Percentiles rank a stretch among this genome's conserved stretches.
Conservation (phyloP, 1,284 basidiomycete species). For the Ganoderma lucidum region DNA sequence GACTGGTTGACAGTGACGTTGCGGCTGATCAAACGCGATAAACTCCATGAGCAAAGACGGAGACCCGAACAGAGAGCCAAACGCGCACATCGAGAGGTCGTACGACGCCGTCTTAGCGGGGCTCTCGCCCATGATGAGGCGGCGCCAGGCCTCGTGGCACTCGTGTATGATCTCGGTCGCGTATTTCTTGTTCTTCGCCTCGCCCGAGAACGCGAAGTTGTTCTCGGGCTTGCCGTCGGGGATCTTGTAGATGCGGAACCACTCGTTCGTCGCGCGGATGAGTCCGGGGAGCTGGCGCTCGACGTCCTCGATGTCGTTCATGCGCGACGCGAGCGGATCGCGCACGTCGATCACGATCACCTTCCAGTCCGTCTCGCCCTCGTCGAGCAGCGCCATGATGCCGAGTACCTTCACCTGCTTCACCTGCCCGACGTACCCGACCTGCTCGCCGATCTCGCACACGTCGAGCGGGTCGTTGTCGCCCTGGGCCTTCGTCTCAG, state of each 20-base stretch:
- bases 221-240: slow-evolving; percentile 99
- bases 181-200: slow-evolving; percentile 99
- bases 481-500: slow-evolving; percentile 99
- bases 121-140: slow-evolving; percentile 85
- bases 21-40: slow-evolving; percentile 53
- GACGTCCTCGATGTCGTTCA: slow-evolving; percentile 99
- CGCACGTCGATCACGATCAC: slow-evolving; percentile 97
- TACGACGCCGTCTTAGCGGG: slow-evolving; percentile 75
- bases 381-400: slow-evolving; percentile 99
- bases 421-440: slow-evolving; percentile 97
- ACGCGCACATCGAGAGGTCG: slow-evolving; percentile 82
- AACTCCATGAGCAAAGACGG: background rate
- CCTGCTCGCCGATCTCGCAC: slow-evolving; percentile 99
- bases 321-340: slow-evolving; percentile 94
- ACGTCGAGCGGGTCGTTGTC: slow-evolving; percentile 99
- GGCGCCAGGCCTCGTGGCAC: slow-evolving; percentile 99
- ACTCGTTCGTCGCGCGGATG: slow-evolving; percentile 96
- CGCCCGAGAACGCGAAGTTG: slow-evolving; percentile 98
- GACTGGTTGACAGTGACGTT: slow-evolving; percentile 80
- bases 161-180: slow-evolving; percentile 99
- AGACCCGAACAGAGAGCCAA: background rate
- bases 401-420: slow-evolving; percentile 99
- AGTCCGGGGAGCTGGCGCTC: slow-evolving; percentile 98
- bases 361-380: slow-evolving; percentile 99
- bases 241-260: slow-evolving; percentile 99